phyloP scores from a whole-genome alignment of 768 basidiomycete species.

The Tylopilus felleus region DNA sequence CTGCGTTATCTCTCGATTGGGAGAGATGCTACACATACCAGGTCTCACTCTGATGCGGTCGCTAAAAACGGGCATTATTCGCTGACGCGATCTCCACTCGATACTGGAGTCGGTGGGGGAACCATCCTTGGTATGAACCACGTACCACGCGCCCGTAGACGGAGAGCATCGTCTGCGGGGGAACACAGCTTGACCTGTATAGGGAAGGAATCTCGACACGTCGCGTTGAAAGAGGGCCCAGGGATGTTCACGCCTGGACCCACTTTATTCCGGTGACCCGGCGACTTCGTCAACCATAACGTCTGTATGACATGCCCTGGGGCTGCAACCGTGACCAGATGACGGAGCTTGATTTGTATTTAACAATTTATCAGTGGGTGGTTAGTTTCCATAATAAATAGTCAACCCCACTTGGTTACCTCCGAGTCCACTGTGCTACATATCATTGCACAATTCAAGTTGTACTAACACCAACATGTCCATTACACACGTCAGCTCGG shows the following conservation, averaged over 20 bases:
- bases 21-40: conserved; percentile 10
- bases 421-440: background rate
- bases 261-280: no score
- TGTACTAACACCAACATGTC: conserved; percentile 42
- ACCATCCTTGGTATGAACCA: conserved; percentile 4
- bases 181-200: conserved; percentile 28
- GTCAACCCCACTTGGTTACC: background rate
- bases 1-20: conserved; percentile 1
- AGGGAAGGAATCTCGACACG: background rate
- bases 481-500: conserved; percentile 59
- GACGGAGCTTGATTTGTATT: conserved; percentile 4
- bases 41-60: conserved; percentile 24
- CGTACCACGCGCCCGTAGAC: conserved; percentile 28
- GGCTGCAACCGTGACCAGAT: no score
- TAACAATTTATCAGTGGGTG: background rate
- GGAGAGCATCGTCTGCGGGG: conserved; percentile 48
- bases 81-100: conserved; percentile 7
- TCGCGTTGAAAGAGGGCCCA: background rate
- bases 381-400: conserved; percentile 2
- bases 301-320: background rate
- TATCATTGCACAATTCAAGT: no score
- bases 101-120: background rate
- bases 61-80: conserved; percentile 14
- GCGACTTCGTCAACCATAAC: background rate
- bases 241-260: no score